phyloP scores from a whole-genome alignment of 768 basidiomycete species.

The Russula earlei region DNA sequence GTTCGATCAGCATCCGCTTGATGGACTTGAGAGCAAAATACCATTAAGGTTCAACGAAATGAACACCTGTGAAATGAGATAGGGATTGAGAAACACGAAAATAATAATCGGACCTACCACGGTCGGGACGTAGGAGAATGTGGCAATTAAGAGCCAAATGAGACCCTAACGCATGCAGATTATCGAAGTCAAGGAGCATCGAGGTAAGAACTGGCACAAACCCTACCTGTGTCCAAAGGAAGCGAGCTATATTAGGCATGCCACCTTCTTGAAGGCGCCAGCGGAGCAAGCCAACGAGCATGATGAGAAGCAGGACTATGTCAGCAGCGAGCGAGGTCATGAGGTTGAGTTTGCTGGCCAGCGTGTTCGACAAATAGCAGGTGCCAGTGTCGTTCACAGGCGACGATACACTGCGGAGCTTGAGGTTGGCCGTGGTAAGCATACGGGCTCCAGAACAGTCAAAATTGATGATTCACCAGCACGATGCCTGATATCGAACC shows the following conservation, averaged over 20 bases:
- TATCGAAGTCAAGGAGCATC: background rate
- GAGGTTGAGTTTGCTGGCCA: no score
- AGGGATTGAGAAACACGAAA: no score
- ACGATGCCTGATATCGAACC: background rate
- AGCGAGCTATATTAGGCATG: background rate
- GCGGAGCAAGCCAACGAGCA: background rate
- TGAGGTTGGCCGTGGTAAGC: background rate
- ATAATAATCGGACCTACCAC: background rate
- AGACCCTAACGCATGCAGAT: background rate
- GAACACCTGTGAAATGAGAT: no score
- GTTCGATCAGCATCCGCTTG: no score
- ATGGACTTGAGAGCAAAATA: no score
- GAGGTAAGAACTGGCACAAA: no score
- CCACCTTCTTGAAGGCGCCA: background rate
- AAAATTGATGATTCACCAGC: background rate
- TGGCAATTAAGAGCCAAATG: background rate
- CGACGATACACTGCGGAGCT: background rate
- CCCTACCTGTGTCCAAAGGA: slow-evolving; percentile 1
- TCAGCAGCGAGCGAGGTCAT: background rate
- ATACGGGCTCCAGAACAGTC: no score
- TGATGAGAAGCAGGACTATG: background rate
- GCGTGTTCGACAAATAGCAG: background rate
- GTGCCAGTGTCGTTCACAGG: rapidly evolving
- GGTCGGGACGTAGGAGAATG: background rate
- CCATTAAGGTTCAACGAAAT: no score